Base-by-base conservation (phyloP, 805 yeast species). In the Wickerhamomyces tratensis region DNA sequence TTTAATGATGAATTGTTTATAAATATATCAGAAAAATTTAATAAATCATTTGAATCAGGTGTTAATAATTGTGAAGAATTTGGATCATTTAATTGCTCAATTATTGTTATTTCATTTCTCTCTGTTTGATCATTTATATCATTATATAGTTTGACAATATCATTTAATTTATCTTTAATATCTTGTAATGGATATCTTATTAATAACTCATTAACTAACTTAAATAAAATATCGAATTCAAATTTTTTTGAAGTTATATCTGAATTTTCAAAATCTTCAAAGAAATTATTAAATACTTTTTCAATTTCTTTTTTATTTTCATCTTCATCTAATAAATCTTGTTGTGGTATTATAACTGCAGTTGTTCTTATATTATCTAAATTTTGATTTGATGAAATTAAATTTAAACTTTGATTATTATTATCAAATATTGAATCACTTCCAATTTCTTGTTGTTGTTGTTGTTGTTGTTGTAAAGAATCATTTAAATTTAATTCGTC, bases 161-260 rank as follows among this genome's bases (percentile, higher is more conserved):
- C 20, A 20, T 52, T 33, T 38, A 58, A 34, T 50, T 62, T 46
- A 41, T 54, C 50, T 47, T 58, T 58, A 44, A 68, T 38, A 50
- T 67, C 58, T 57, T 69, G 49, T 54, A 70, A 48, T 50, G 69
- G 62, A 57, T 68, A 52, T 50, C 51, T 59, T 42, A 48, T 52
- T 29, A 61, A 46, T 34, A 71, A 46, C n/a, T 59, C 57, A 31
- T 65, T 60, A 15, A 68, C 65, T 3, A 66, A 64, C 9, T 63
- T 68, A 41, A 75, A 68, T n/a, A 77, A 47, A 2, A 67, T 69
- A 30, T 65, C 65, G 5, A 76, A 61, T 27, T 70, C 65, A 36
- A 64, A 58, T 11, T 59, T 53, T 8, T 31, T 12, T 3, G 56
- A 20, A 20, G 20, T 57, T n/a, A 58, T 51, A 25, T 43, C 50